Evolutionary conservation across 2,329 filamentous ascomycete genomes (phyloP).

Genomic region (Fonsecaea multimorphosa): DNA sequence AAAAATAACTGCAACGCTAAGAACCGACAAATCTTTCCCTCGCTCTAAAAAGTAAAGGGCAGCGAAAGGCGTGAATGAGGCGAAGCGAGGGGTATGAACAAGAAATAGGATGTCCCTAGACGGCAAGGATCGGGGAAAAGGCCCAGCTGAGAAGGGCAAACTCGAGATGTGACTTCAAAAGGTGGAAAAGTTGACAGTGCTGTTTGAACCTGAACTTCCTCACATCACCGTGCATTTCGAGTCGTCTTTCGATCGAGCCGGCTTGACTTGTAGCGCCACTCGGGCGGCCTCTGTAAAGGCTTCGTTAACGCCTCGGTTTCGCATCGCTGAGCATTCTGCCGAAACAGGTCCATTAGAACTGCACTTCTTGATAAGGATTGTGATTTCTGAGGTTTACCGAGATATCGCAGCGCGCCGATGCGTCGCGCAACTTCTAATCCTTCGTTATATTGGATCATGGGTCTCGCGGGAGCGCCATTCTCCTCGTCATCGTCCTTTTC

Average conservation of each 20-base stretch:
- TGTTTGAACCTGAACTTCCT: constrained; percentile 10
- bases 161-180: background rate
- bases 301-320: constrained; percentile 97
- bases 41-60: background rate
- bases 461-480: constrained; percentile 46
- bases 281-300: constrained; percentile 97
- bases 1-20: constrained; percentile 23
- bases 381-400: constrained; percentile 59
- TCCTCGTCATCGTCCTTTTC: constrained; percentile 67
- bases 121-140: background rate
- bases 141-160: background rate
- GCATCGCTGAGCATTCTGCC: constrained; percentile 94
- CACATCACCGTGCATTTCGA: constrained; percentile 41
- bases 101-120: background rate
- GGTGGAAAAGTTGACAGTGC: background rate
- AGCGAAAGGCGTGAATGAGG: constrained; percentile 7
- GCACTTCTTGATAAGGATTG: background rate
- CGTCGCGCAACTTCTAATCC: constrained; percentile 88
- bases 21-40: constrained; percentile 10
- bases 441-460: constrained; percentile 81
- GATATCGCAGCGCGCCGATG: constrained; percentile 90
- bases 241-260: constrained; percentile 45
- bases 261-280: constrained; percentile 72
- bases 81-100: constrained; percentile 25
- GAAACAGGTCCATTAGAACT: constrained; percentile 3